Percentiles rank a stretch among this genome's conserved stretches.
phyloP scores from a whole-genome alignment of 2,329 filamentous ascomycete genomes.

The Fusarium hainanense region DNA sequence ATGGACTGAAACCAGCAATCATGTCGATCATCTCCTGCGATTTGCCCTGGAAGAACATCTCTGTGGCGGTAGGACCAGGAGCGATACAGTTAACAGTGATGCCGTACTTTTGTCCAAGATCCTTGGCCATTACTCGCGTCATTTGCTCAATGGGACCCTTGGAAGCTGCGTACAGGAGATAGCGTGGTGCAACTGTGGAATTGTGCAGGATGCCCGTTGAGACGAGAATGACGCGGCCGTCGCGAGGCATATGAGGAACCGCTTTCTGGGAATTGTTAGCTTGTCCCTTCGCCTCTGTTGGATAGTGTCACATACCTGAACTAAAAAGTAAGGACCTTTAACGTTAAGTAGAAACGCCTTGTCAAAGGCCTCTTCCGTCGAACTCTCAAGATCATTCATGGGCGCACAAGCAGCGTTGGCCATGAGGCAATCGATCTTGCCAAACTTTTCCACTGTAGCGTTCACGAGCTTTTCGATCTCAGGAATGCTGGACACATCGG shows the following conservation, averaged over 20 bases:
- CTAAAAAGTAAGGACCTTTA: constrained; percentile 5
- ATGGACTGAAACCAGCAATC: background rate
- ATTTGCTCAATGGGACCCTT: constrained; percentile 19
- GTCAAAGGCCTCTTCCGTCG: constrained; percentile 1
- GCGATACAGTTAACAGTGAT: constrained; percentile 17
- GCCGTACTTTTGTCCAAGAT: background rate
- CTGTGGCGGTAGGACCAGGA: constrained; percentile 8
- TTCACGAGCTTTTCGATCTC: background rate
- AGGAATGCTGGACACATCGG: background rate
- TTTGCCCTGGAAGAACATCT: constrained; percentile 20
- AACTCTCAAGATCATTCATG: constrained; percentile 13
- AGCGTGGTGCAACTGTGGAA: constrained; percentile 1
- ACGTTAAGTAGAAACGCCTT: constrained; percentile 8
- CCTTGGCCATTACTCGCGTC: constrained; percentile 15
- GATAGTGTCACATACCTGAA: too few species aligned
- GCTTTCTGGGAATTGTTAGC: background rate
- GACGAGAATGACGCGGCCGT: constrained; percentile 4
- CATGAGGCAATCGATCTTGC: constrained; percentile 11
- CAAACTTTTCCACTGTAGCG: background rate
- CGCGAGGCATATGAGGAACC: constrained; percentile 9
- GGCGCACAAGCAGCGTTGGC: constrained; percentile 16
- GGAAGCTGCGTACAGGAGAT: constrained; percentile 11
- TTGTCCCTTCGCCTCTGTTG: too few species aligned
- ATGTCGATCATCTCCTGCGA: constrained; percentile 6
- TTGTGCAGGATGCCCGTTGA: constrained; percentile 13